Percentiles rank a stretch among this genome's conserved stretches.
These are phyloP conservation scores for Guadua angustifolia DNA, from an alignment of 176 grass and related monocot species.

Conservation along the genomic window DNA sequence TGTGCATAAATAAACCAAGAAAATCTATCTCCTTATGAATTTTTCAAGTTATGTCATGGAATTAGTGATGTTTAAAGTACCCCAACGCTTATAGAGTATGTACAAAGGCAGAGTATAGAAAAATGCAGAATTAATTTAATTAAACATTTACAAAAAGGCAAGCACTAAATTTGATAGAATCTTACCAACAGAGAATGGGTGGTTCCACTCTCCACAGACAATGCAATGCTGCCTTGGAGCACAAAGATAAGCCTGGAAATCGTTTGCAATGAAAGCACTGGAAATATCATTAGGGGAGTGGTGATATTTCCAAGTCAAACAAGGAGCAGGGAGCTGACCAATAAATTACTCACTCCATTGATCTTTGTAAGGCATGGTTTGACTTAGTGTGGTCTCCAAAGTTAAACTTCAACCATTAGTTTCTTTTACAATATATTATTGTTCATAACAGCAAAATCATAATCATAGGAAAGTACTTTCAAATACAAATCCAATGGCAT, in stretches of 20 bases:
- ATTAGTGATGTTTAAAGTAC: slow-evolving; percentile 4
- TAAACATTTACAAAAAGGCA: background rate
- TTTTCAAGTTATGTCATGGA: slow-evolving; percentile 14
- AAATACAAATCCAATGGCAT: background rate
- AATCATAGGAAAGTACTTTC: background rate
- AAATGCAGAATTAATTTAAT: background rate
- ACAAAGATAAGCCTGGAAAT: slow-evolving; percentile 89
- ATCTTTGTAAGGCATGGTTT: background rate
- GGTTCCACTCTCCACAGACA: slow-evolving; percentile 54
- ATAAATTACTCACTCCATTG: background rate
- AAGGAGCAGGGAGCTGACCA: slow-evolving; percentile 6
- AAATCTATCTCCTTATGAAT: background rate
- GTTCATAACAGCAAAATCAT: background rate
- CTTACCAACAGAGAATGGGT: slow-evolving; percentile 71
- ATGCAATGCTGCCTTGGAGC: slow-evolving; percentile 61
- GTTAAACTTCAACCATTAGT: background rate
- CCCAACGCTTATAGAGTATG: background rate
- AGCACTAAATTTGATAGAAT: slow-evolving; percentile 36
- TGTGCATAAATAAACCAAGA: slow-evolving; percentile 28
- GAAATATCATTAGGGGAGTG: slow-evolving; percentile 33
- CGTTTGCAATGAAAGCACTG: slow-evolving; percentile 22
- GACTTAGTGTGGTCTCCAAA: background rate
- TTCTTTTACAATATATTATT: background rate
- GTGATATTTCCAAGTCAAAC: background rate
- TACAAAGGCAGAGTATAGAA: background rate